These are phyloP conservation scores for Aquilaria agallochum DNA, from an alignment of 441 rosid genomes.

Conservation along the genomic window DNA sequence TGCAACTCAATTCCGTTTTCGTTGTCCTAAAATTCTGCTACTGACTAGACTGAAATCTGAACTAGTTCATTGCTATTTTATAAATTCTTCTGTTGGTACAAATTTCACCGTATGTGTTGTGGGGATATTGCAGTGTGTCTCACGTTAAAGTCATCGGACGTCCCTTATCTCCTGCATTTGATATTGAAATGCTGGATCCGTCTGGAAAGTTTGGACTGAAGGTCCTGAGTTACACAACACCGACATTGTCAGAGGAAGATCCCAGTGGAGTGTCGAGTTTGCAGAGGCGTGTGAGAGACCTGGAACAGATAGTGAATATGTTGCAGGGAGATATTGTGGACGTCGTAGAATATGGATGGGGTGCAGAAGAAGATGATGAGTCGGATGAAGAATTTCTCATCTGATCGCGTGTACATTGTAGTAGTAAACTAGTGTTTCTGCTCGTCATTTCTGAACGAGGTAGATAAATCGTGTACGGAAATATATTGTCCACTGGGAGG, in stretches of 20 bases:
- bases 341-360: slow-evolving; percentile 34
- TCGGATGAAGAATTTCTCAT: slow-evolving; percentile 25
- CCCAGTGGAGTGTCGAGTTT: slow-evolving; percentile 6
- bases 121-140: slow-evolving; percentile 43
- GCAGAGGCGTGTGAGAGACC: slow-evolving; percentile 29
- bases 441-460: no score
- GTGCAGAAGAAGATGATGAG: slow-evolving; percentile 36
- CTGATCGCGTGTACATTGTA: neutral
- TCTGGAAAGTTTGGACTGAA: slow-evolving; percentile 42
- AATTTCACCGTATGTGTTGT: neutral
- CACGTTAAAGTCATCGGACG: slow-evolving; percentile 64
- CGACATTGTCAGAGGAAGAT: slow-evolving; percentile 15
- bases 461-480: no score
- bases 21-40: no score
- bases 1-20: no score
- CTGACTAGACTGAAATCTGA: no score
- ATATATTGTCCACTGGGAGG: no score
- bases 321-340: slow-evolving; percentile 33
- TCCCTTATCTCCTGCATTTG: slow-evolving; percentile 42
- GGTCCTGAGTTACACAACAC: slow-evolving; percentile 33
- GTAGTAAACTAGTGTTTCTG: no score
- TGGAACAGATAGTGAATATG: slow-evolving; percentile 46
- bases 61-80: no score
- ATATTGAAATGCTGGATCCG: slow-evolving; percentile 32
- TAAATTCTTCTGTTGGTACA: no score